Conservation (phyloP, 2,329 filamentous ascomycete species). For the Aspergillus japonicus region DNA sequence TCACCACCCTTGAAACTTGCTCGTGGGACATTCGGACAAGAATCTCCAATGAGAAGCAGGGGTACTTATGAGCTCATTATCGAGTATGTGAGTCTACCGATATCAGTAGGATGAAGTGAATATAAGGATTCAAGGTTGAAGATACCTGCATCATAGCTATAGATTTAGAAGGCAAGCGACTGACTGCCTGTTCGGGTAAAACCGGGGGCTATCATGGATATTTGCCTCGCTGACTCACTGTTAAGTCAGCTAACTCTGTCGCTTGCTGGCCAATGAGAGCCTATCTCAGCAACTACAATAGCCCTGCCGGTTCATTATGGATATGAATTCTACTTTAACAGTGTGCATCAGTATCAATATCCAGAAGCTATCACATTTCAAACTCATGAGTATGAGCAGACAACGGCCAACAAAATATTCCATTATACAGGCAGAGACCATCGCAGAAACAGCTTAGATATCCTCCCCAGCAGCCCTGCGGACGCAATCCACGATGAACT, state of each 20-base stretch:
- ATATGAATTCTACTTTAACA: neutral
- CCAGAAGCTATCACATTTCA: neutral
- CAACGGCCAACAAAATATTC: neutral
- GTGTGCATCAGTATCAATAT: neutral
- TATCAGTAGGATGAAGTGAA: too few species aligned
- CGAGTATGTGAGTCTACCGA: too few species aligned
- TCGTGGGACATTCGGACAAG: neutral
- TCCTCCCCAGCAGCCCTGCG: slow-evolving; percentile 25
- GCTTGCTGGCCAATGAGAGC: neutral
- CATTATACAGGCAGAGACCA: neutral
- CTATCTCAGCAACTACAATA: neutral
- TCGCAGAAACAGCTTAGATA: neutral
- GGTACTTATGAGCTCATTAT: too few species aligned
- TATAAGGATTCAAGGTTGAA: too few species aligned
- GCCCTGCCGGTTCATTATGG: too few species aligned
- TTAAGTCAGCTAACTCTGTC: neutral
- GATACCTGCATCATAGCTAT: too few species aligned
- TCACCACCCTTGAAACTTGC: neutral
- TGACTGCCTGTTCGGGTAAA: neutral
- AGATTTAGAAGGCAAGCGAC: too few species aligned
- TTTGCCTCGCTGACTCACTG: neutral
- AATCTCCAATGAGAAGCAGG: neutral
- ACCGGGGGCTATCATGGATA: neutral
- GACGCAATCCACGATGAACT: slow-evolving; percentile 25
- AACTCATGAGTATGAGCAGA: neutral